These are phyloP conservation scores for Aspergillus flavus DNA, from an alignment of 2,329 filamentous ascomycete species.

Conservation along the genomic window DNA sequence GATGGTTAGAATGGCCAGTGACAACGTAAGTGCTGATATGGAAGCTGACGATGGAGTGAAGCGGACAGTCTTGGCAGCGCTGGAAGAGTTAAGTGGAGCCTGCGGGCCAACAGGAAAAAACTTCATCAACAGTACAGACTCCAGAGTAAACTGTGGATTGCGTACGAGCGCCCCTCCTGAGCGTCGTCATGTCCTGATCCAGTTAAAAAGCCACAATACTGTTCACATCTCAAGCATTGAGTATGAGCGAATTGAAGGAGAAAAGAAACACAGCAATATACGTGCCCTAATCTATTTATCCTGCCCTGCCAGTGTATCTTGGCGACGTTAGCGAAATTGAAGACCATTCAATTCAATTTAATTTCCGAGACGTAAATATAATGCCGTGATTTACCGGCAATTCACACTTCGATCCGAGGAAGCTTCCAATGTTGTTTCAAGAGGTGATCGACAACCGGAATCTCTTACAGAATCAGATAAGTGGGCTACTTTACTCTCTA, in stretches of 20 bases:
- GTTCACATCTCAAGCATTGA: not conserved
- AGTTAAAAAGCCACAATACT: not conserved
- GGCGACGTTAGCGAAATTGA: not conserved
- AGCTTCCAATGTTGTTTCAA: not conserved
- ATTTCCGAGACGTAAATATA: not conserved
- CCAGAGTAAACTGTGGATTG: not conserved
- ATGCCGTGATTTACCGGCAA: not conserved
- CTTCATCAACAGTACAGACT: not conserved
- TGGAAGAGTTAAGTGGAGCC: slow-evolving; percentile 22
- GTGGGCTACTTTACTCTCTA: not conserved
- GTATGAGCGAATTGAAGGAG: too few relatives aligned
- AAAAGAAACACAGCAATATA: too few relatives aligned
- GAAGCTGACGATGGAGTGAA: slow-evolving; percentile 23
- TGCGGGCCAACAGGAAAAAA: slow-evolving; percentile 13
- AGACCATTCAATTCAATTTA: not conserved
- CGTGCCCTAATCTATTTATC: too few relatives aligned
- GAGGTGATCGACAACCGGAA: not conserved
- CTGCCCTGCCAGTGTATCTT: not conserved
- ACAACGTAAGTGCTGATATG: slow-evolving; percentile 27
- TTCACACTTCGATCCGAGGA: not conserved
- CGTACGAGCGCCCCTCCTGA: not conserved
- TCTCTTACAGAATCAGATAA: not conserved
- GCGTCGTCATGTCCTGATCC: not conserved
- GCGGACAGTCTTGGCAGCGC: slow-evolving; percentile 29
- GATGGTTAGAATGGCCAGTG: slow-evolving; percentile 14